A percentile compares a stretch with the other conserved stretches of the same genome.
These are phyloP conservation scores for Xylariaceae sp. DNA, from an alignment of 2,329 filamentous ascomycete species.

Conservation along the genomic window DNA sequence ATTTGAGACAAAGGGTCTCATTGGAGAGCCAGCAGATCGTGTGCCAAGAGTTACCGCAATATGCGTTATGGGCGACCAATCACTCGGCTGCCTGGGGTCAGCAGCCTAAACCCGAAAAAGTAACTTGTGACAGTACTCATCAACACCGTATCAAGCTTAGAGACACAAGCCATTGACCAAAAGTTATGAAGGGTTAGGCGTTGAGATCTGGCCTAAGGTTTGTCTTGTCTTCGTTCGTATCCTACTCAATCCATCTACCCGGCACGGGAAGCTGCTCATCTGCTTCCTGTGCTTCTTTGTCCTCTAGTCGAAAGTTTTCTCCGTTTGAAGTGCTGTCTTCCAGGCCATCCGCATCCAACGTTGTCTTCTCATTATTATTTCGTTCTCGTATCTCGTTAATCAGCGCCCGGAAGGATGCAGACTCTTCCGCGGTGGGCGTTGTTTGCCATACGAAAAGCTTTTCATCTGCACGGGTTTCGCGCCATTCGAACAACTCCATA, in stretches of 20 bases:
- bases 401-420: not conserved
- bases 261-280: not conserved
- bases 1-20: too few relatives aligned
- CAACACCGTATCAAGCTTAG: too few relatives aligned
- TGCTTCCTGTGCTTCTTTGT: not conserved
- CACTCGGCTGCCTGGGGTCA: too few relatives aligned
- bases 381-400: conserved; percentile 1
- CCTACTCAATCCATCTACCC: conserved; percentile 2
- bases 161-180: too few relatives aligned
- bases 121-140: too few relatives aligned
- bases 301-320: not conserved
- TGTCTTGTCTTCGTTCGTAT: not conserved
- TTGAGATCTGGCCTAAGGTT: not conserved
- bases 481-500: not conserved
- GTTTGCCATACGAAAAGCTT: not conserved
- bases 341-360: not conserved
- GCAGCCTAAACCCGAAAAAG: too few relatives aligned
- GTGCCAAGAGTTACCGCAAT: too few relatives aligned
- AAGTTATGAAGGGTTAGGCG: too few relatives aligned
- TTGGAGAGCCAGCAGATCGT: too few relatives aligned
- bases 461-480: not conserved
- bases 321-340: not conserved
- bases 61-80: too few relatives aligned
- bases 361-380: not conserved
- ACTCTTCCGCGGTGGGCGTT: not conserved